phyloP scores from a whole-genome alignment of 352 stramenopile genomes.

The Phytophthora cactorum region DNA sequence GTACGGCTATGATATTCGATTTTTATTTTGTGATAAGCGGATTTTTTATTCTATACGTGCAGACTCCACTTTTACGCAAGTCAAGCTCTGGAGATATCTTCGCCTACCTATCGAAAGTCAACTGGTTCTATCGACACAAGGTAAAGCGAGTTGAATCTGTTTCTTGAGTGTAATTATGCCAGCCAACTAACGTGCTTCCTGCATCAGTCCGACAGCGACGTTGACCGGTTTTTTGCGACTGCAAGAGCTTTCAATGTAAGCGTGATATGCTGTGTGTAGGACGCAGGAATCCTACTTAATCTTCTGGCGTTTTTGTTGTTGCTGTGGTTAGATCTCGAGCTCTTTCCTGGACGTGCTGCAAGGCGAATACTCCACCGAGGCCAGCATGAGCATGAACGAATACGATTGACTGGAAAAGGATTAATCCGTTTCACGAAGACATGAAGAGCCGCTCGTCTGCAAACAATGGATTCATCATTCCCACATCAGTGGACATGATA shows the following conservation, averaged over 20 bases:
- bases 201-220: conserved; percentile 41
- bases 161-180: background rate
- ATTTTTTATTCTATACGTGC: background rate
- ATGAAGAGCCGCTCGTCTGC: background rate
- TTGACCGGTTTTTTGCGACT: conserved; percentile 41
- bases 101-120: conserved; percentile 38
- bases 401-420: conserved; percentile 30
- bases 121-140: conserved; percentile 49
- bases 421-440: background rate
- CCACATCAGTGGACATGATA: background rate
- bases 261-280: background rate
- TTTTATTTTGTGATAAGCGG: too few species aligned
- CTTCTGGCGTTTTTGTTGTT: background rate
- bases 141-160: conserved; percentile 9
- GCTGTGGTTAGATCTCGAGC: conserved; percentile 37
- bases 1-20: too few species aligned
- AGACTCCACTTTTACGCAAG: conserved; percentile 31
- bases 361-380: conserved; percentile 53
- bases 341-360: conserved; percentile 49
- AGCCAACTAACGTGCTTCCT: conserved; percentile 9
- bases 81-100: conserved; percentile 39
- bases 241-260: conserved; percentile 44
- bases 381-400: conserved; percentile 53
- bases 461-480: conserved; percentile 5
- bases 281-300: background rate